These are phyloP conservation scores for Phytophthora chlamydospora DNA, from an alignment of 352 stramenopile genomes.

Conservation along the genomic window DNA sequence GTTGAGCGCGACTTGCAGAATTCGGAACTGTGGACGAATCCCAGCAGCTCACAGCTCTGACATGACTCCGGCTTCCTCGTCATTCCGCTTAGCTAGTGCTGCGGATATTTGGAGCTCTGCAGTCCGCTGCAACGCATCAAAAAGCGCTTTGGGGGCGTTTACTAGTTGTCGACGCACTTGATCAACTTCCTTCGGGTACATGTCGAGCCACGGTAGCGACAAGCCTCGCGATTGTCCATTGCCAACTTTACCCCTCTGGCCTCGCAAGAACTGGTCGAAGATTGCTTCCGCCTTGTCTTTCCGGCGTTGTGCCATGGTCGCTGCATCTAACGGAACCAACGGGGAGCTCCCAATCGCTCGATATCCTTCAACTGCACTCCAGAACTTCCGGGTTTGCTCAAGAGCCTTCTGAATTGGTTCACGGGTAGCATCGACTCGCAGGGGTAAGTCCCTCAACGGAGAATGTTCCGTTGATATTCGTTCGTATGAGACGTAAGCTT, in stretches of 20 bases:
- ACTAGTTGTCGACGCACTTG: conserved; percentile 37
- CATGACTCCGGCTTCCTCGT: conserved; percentile 1
- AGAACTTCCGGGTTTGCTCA: conserved; percentile 57
- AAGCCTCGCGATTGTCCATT: conserved; percentile 7
- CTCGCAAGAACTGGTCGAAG: conserved; percentile 52
- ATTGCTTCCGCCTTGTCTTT: conserved; percentile 51
- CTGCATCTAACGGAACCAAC: conserved; percentile 46
- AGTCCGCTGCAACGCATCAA: conserved; percentile 59
- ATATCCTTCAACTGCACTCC: conserved; percentile 69
- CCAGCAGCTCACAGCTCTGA: no score
- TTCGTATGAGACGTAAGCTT: background rate
- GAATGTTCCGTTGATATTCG: no score
- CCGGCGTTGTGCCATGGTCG: conserved; percentile 38
- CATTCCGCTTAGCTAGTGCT: conserved; percentile 18
- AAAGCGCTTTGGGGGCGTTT: conserved; percentile 42
- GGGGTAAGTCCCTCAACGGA: background rate
- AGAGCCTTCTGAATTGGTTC: conserved; percentile 27
- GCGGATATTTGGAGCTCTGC: conserved; percentile 60
- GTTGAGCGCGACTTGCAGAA: no score
- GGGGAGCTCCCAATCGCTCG: conserved; percentile 44
- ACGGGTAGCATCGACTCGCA: conserved; percentile 19
- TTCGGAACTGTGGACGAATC: no score
- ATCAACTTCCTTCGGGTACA: conserved; percentile 55
- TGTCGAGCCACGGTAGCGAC: conserved; percentile 50
- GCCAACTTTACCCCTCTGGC: background rate